A percentile compares a stretch with the other conserved stretches of the same genome.
These are phyloP conservation scores for Herpotrichia juniperi DNA, from an alignment of 2,329 filamentous ascomycete species.

Conservation along the genomic window DNA sequence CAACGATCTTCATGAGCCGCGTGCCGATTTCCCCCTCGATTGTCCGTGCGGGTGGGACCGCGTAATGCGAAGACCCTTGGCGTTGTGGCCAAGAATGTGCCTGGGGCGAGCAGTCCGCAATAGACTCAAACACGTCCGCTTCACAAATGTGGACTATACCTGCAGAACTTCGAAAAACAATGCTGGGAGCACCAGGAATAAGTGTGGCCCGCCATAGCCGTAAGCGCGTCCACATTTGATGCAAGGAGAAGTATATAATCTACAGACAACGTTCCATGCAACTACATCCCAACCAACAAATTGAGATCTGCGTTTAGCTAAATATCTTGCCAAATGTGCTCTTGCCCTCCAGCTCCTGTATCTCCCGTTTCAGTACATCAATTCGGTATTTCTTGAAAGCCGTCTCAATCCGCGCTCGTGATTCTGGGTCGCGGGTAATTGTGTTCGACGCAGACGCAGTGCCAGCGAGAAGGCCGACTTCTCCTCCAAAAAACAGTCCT, in stretches of 20 bases:
- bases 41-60: conserved; percentile 1
- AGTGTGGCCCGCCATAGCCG: too few species aligned
- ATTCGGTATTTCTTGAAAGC: conserved; percentile 68
- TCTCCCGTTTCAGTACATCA: conserved; percentile 67
- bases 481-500: conserved; percentile 69
- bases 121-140: too few species aligned
- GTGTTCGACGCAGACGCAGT: conserved; percentile 59
- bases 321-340: conserved; percentile 38
- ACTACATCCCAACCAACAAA: neutral
- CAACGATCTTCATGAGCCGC: conserved; percentile 5
- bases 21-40: conserved; percentile 3
- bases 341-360: conserved; percentile 59
- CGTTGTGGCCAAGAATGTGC: neutral
- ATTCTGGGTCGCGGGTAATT: conserved; percentile 61
- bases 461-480: conserved; percentile 65
- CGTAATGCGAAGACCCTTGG: conserved; percentile 1
- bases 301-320: conserved; percentile 3
- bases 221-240: too few species aligned
- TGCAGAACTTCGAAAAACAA: too few species aligned
- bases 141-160: too few species aligned
- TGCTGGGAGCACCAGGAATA: too few species aligned
- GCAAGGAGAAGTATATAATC: too few species aligned
- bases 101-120: too few species aligned
- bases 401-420: conserved; percentile 63
- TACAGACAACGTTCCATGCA: too few species aligned